A percentile compares a stretch with the other conserved stretches of the same genome.
These are phyloP conservation scores for Cytidiella melzeri DNA, from an alignment of 768 basidiomycete genomes.

Conservation along the genomic window DNA sequence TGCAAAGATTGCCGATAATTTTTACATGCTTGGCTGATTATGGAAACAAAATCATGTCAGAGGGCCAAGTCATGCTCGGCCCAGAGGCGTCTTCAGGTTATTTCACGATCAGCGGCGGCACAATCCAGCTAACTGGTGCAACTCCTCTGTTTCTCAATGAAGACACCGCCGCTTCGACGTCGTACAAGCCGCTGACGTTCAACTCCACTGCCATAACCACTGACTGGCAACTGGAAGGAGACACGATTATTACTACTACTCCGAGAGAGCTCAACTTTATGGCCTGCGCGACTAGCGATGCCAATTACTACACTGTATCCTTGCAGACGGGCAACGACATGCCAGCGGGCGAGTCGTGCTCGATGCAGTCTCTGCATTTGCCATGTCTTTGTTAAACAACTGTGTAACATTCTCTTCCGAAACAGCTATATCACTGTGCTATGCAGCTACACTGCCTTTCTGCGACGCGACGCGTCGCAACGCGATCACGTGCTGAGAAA, in stretches of 20 bases:
- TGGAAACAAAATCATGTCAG: conserved; percentile 20
- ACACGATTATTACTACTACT: conserved; percentile 49
- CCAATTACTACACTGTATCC: conserved; percentile 40
- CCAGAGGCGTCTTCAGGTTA: conserved; percentile 44
- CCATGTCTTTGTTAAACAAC: conserved; percentile 28
- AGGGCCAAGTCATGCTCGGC: conserved; percentile 43
- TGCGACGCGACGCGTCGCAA: conserved; percentile 11
- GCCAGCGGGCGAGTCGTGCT: conserved; percentile 27
- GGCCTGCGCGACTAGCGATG: conserved; percentile 38
- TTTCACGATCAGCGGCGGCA: conserved; percentile 40
- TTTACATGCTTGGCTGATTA: conserved; percentile 3
- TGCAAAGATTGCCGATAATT: background rate
- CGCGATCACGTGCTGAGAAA: conserved; percentile 9
- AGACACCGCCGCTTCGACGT: conserved; percentile 34
- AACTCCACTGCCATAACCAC: conserved; percentile 41
- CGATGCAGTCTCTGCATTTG: conserved; percentile 26
- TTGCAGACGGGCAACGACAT: conserved; percentile 46
- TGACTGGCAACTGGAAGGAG: conserved; percentile 53
- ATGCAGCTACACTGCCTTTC: background rate
- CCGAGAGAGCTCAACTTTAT: conserved; percentile 51
- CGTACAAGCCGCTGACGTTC: conserved; percentile 44
- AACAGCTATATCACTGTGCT: background rate
- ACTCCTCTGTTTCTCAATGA: conserved; percentile 45
- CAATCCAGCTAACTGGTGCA: conserved; percentile 41
- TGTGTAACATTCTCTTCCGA: background rate